These are phyloP conservation scores for Fimicolochytrium jonesii DNA, from an alignment of 192 early-diverging fungal genomes.

Conservation along the genomic window DNA sequence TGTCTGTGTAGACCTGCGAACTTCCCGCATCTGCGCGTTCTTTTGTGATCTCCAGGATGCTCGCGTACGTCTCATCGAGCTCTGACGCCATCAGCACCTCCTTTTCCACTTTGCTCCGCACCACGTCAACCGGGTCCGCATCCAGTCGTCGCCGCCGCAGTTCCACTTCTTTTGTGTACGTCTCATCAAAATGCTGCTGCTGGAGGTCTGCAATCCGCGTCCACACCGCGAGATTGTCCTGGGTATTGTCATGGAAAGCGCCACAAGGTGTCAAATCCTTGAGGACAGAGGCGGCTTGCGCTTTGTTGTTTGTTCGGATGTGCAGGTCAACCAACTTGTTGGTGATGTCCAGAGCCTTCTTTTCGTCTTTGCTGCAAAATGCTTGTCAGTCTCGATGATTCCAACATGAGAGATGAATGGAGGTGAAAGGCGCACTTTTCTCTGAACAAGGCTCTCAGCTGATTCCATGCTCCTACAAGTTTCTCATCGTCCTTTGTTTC, in stretches of 20 bases:
- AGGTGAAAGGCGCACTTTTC: conserved; percentile 3
- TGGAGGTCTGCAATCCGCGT: conserved; percentile 40
- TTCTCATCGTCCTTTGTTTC: conserved; percentile 14
- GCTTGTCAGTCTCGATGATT: no score
- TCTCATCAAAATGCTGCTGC: conserved; percentile 38
- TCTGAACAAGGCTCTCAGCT: conserved; percentile 13
- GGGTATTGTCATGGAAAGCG: not conserved
- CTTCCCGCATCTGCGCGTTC: not conserved
- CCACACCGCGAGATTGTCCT: conserved; percentile 19
- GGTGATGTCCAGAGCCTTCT: conserved; percentile 14
- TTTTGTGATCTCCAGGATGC: conserved; percentile 11
- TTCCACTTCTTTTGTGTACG: conserved; percentile 56
- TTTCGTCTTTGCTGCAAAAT: conserved; percentile 1
- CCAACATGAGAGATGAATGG: no score
- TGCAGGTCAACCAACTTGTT: conserved; percentile 15
- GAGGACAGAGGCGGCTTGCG: not conserved
- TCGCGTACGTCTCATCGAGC: conserved; percentile 22
- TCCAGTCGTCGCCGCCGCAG: conserved; percentile 64
- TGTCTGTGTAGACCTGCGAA: not conserved
- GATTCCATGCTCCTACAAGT: conserved; percentile 21
- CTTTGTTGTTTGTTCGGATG: not conserved
- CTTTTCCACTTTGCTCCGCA: conserved; percentile 56
- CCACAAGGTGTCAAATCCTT: not conserved
- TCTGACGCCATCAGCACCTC: conserved; percentile 51
- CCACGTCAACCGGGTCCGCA: conserved; percentile 55